These are phyloP conservation scores for Lizonia empirigonia DNA, from an alignment of 2,329 filamentous ascomycete species.

Conservation along the genomic window DNA sequence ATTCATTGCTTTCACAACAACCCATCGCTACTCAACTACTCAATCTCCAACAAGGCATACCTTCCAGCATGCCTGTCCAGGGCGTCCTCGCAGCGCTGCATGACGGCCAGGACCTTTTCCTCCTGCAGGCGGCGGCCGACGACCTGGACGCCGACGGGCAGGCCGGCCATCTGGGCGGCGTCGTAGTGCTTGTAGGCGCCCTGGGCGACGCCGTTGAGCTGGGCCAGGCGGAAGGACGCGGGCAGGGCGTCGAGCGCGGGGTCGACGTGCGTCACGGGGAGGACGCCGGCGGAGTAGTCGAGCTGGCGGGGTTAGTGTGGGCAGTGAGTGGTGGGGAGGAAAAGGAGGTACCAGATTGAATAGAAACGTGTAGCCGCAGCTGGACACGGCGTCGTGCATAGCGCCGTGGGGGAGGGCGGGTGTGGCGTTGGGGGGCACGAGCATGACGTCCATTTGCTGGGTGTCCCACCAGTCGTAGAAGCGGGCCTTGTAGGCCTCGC, in stretches of 20 bases:
- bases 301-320: conserved; percentile 57
- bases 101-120: conserved; percentile 82
- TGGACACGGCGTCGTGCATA: conserved; percentile 83
- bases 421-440: conserved; percentile 87
- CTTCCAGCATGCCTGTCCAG: conserved; percentile 61
- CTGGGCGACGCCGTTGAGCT: conserved; percentile 77
- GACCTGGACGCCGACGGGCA: conserved; percentile 86
- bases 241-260: conserved; percentile 69
- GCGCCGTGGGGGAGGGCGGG: conserved; percentile 85
- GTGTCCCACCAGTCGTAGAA: conserved; percentile 87
- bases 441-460: conserved; percentile 72
- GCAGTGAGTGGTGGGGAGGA: neutral
- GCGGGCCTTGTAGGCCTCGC: conserved; percentile 75
- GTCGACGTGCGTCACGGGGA: conserved; percentile 87
- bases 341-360: conserved; percentile 75
- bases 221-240: conserved; percentile 62
- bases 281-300: conserved; percentile 81
- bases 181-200: conserved; percentile 90
- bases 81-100: conserved; percentile 78
- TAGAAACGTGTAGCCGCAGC: conserved; percentile 93
- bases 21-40: conserved; percentile 32
- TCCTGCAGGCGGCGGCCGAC: conserved; percentile 81
- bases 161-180: conserved; percentile 78
- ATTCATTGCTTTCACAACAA: no score
- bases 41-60: conserved; percentile 57